These are phyloP conservation scores for Aspergillus floridensis DNA, from an alignment of 2,329 filamentous ascomycete genomes.

Conservation along the genomic window DNA sequence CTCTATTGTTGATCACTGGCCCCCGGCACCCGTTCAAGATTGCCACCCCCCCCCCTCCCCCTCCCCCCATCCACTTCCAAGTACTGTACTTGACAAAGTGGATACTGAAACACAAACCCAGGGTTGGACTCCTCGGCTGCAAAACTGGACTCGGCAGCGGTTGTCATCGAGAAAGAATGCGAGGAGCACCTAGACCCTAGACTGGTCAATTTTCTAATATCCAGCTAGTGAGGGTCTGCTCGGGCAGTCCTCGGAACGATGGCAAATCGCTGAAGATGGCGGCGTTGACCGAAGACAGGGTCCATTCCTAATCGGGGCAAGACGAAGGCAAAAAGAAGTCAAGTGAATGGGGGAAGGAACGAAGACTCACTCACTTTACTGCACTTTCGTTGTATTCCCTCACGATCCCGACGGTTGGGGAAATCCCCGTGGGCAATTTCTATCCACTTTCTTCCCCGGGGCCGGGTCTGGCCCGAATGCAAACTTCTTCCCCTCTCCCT, in stretches of 20 bases:
- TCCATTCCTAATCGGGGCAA: not conserved
- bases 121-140: not conserved
- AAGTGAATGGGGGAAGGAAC: not conserved
- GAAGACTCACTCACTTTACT: too few species aligned
- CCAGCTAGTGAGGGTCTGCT: not conserved
- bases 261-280: not conserved
- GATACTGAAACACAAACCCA: not conserved
- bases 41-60: too few species aligned
- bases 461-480: conserved; percentile 15
- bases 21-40: too few species aligned
- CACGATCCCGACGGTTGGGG: not conserved
- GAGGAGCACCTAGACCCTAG: not conserved
- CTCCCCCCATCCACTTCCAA: not conserved
- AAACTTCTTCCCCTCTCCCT: not conserved
- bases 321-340: not conserved
- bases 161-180: too few species aligned
- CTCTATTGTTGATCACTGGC: too few species aligned
- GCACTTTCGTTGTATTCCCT: not conserved
- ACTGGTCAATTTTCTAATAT: not conserved
- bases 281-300: not conserved
- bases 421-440: conserved; percentile 17
- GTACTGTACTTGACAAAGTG: not conserved
- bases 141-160: too few species aligned
- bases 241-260: not conserved
- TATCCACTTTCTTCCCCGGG: conserved; percentile 9